Evolutionary conservation across 495 filamentous ascomycete species (phyloP), one percentile per base, ranked within the genome.

Genomic region (Neohortaea acidophila): DNA sequence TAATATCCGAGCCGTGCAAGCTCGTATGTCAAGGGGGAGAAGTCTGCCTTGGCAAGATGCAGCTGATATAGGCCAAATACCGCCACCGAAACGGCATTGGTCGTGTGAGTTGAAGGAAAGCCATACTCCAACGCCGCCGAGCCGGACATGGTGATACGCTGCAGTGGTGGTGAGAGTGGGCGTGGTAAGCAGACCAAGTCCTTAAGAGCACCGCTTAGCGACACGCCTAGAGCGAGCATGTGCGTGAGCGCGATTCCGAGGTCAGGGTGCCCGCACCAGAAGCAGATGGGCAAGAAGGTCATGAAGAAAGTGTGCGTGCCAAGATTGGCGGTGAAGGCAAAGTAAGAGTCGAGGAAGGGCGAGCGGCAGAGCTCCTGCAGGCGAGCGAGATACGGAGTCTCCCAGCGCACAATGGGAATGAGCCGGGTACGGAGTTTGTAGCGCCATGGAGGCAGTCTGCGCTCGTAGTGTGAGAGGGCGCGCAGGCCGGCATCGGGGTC

Each of bases 291-390:
- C 43, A 97, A 59, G 33, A 80, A 73, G 36, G 91, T 68, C 86
- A 94, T 97, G 64, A 94, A 97, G 65, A 94, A 94, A 1, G 89
- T 97, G 61, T 97, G 89, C 3, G 89, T 97, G 21, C 89, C 89
- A 27, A 96, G 77, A 59, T 94, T 97, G 47, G 89, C 89, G 1
- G 87, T 93, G 46, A 89, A 78, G 11, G 87, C 86, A 54, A 97
- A 97, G 60, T 93, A 97, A 19, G 82, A 80, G 59, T 97, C 89
- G 39, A 94, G 73, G 3, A 78, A 63, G 1, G 84, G 83, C 10
- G 81, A 48, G 13, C 56, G 57, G 30, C 49, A 41, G 34, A 29
- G 73, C 48, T 75, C 69, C 68, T 97, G 89, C 47, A 86, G 57
- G 59, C 67, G 73, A 18, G 89, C 89, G 2, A 97, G 73, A 58